phyloP scores from a whole-genome alignment of 1,284 basidiomycete species.

The Moesziomyces globuligerus region DNA sequence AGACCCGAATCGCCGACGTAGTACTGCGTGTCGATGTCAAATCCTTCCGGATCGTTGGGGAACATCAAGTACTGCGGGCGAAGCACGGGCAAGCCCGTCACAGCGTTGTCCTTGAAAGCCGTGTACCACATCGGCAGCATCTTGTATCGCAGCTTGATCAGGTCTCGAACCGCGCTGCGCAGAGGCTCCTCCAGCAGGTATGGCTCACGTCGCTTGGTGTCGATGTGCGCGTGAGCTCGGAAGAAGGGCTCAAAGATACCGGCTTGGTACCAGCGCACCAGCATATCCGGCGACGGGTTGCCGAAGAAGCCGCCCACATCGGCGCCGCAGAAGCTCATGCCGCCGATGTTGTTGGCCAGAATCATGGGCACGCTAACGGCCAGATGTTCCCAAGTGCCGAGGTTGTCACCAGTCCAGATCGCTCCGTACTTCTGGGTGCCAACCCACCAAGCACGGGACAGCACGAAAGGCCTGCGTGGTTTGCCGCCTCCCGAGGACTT shows the following conservation, averaged over 20 bases:
- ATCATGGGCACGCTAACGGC: slow-evolving; percentile 93
- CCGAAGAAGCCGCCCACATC: slow-evolving; percentile 99
- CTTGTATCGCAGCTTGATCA: slow-evolving; percentile 84
- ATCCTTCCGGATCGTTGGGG: slow-evolving; percentile 85
- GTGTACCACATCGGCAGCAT: slow-evolving; percentile 96
- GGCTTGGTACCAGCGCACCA: slow-evolving; percentile 96
- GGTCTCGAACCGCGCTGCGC: slow-evolving; percentile 80
- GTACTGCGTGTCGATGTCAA: slow-evolving; percentile 91
- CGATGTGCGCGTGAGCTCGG: slow-evolving; percentile 96
- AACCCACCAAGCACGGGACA: slow-evolving; percentile 92
- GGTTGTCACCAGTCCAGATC: slow-evolving; percentile 98
- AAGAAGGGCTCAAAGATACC: slow-evolving; percentile 97
- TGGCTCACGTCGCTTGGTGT: slow-evolving; percentile 96
- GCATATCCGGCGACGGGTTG: slow-evolving; percentile 91
- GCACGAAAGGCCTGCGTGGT: slow-evolving; percentile 79
- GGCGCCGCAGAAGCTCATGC: slow-evolving; percentile 91
- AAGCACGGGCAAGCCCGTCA: slow-evolving; percentile 60
- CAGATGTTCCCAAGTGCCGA: slow-evolving; percentile 98
- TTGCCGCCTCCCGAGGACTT: slow-evolving; percentile 72
- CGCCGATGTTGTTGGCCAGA: slow-evolving; percentile 87
- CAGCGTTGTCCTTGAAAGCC: slow-evolving; percentile 75
- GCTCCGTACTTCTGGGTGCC: slow-evolving; percentile 95
- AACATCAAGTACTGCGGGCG: slow-evolving; percentile 89
- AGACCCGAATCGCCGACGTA: slow-evolving; percentile 88
- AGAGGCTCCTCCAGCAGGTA: slow-evolving; percentile 90